Base-by-base conservation (phyloP, 306 rosid genomes). In the Hippophae gyantsensis region DNA sequence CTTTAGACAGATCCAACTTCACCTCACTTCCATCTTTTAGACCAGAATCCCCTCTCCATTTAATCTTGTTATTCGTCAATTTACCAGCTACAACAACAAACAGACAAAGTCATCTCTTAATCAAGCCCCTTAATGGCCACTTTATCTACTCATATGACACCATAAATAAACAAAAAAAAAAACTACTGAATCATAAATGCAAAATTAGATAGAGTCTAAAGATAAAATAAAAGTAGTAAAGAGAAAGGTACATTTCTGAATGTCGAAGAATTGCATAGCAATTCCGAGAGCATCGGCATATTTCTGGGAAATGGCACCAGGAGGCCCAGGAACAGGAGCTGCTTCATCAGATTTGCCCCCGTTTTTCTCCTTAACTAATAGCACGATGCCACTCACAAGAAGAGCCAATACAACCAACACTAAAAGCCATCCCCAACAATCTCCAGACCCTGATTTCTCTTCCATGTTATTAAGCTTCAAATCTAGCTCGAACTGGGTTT, bases 41-140 rank as follows among this genome's bases (percentile, higher is more conserved):
- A 43, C 76, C 95, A 1, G 99, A 93, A 82, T 93, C 76, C 65
- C 97, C 99, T 77, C 99, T 88, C 97, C 99, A 93, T 52, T 80
- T 38, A 69, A 93, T 82, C 60, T 75, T 76, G 62, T 86, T 80
- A 71, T 75, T 47, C 3, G 10, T 85, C 83, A 93, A 66, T 80
- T 74, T 70, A 2, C 97, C 99, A 47, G 99, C 99, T 93, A 76
- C 78, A 54, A 61, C 10, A 13, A 76, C 41, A 52, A 74, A 62
- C 49, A 5, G 71, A 25, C 3, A 53, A 43, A 26, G 58, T 48
- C 53, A 74, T 51, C 43, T 64, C 9, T 49, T 18, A 49, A 13
- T 57, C 9, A 13, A 25, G 42, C 26, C 13, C 0, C 38, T 6
- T 5, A 38, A n/a, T 49, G 18, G 53, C 14, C 25, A 6, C 13